These are phyloP conservation scores for Rhynchosporium secalis DNA, from an alignment of 2,329 filamentous ascomycete genomes.

Conservation along the genomic window DNA sequence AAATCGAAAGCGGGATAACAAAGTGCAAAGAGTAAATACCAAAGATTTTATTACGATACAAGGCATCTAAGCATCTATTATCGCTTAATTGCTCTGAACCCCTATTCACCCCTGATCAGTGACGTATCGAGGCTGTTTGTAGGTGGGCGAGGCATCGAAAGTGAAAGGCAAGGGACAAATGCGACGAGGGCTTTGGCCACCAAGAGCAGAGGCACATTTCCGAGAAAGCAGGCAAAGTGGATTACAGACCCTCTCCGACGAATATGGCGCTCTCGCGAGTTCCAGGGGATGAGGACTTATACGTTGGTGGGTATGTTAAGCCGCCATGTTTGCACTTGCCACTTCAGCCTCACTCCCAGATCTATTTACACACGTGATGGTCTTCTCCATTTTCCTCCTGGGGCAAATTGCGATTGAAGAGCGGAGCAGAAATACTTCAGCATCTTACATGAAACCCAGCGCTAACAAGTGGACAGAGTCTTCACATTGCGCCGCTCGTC, in stretches of 20 bases:
- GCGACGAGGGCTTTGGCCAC: conserved; percentile 10
- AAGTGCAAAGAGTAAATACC: conserved; percentile 1
- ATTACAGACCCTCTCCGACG: conserved; percentile 29
- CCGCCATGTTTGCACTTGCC: conserved; percentile 13
- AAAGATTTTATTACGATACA: conserved; percentile 7
- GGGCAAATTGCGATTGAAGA: neutral
- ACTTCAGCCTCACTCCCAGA: conserved; percentile 13
- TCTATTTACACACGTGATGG: conserved; percentile 40
- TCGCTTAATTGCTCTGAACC: neutral
- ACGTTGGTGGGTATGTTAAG: conserved; percentile 70
- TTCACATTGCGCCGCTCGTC: conserved; percentile 74
- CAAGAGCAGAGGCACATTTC: conserved; percentile 3
- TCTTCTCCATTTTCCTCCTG: conserved; percentile 26
- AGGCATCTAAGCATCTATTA: neutral
- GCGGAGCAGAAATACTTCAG: no score
- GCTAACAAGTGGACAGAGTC: conserved; percentile 54
- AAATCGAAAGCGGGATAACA: conserved; percentile 8
- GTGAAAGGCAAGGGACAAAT: neutral
- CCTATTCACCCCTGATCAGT: neutral
- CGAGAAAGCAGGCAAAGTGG: conserved; percentile 24
- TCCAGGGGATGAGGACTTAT: conserved; percentile 69
- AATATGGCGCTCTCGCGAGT: conserved; percentile 66
- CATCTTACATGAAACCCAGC: neutral
- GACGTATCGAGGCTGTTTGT: neutral
- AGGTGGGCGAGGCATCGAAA: neutral